Percentiles rank a stretch among this genome's conserved stretches.
These are phyloP conservation scores for Epichloe hybrida DNA, from an alignment of 2,329 filamentous ascomycete species.

Conservation along the genomic window DNA sequence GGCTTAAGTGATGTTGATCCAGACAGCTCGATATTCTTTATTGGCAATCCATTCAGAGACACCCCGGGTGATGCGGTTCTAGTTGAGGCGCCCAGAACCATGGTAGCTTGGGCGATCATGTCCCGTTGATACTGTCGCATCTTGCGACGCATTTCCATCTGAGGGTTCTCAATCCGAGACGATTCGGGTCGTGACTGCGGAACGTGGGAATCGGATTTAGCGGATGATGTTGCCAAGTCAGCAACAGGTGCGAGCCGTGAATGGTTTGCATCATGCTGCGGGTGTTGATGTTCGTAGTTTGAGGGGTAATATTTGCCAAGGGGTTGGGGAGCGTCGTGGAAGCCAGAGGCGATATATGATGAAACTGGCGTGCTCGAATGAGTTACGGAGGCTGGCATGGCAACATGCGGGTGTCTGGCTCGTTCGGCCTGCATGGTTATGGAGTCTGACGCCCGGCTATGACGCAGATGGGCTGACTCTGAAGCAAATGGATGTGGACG, in stretches of 20 bases:
- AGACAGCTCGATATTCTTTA: constrained; percentile 25
- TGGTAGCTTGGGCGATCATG: constrained; percentile 44
- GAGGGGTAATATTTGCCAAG: constrained; percentile 52
- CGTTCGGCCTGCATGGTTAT: constrained; percentile 14
- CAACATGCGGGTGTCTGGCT: constrained; percentile 8
- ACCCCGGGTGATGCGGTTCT: constrained; percentile 16
- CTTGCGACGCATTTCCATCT: constrained; percentile 34
- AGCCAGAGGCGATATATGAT: constrained; percentile 37
- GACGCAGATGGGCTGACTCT: constrained; percentile 26
- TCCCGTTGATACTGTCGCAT: constrained; percentile 47
- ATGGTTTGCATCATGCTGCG: constrained; percentile 6
- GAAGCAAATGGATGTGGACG: constrained; percentile 38
- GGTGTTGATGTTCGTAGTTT: constrained; percentile 36
- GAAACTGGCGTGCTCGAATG: constrained; percentile 30
- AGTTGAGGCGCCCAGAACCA: constrained; percentile 23
- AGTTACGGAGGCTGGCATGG: constrained; percentile 10
- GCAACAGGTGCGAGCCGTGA: constrained; percentile 12
- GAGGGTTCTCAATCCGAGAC: constrained; percentile 9
- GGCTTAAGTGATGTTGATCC: constrained; percentile 32
- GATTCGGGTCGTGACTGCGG: constrained; percentile 7
- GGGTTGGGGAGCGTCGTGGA: constrained; percentile 33
- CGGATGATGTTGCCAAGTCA: constrained; percentile 16
- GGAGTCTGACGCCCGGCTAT: constrained; percentile 20
- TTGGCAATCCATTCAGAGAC: constrained; percentile 20
- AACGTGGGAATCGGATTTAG: constrained; percentile 24